Conservation (phyloP, 2,329 filamentous ascomycete genomes). For the Lasiodiplodia theobromae region DNA sequence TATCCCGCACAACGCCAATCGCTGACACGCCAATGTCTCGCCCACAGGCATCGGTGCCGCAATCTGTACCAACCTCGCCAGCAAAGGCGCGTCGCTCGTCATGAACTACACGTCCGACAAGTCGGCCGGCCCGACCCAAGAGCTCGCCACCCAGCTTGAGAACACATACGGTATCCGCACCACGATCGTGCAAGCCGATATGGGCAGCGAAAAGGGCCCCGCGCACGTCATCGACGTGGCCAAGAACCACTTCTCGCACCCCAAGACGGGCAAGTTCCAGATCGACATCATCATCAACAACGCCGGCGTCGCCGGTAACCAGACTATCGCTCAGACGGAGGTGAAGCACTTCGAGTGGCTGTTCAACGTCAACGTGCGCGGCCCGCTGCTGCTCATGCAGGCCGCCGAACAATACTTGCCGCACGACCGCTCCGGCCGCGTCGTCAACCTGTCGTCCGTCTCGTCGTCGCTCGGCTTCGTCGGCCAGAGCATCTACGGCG, state of each 20-base stretch:
- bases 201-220: constrained; percentile 68
- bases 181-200: constrained; percentile 73
- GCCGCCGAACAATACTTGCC: constrained; percentile 74
- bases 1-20: background rate
- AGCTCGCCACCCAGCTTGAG: constrained; percentile 64
- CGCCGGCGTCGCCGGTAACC: constrained; percentile 73
- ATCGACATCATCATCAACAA: constrained; percentile 91
- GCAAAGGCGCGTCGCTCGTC: constrained; percentile 72
- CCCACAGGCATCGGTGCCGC: constrained; percentile 73
- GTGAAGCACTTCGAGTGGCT: constrained; percentile 72
- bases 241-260: constrained; percentile 64
- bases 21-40: constrained; percentile 19
- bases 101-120: constrained; percentile 75
- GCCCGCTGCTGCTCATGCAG: constrained; percentile 79
- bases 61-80: constrained; percentile 73
- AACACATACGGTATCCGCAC: constrained; percentile 66
- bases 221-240: constrained; percentile 65
- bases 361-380: constrained; percentile 83
- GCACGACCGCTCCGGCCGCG: constrained; percentile 69
- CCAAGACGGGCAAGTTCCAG: constrained; percentile 64
- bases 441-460: constrained; percentile 60
- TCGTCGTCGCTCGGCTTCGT: constrained; percentile 54
- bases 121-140: constrained; percentile 59
- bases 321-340: constrained; percentile 67
- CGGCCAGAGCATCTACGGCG: constrained; percentile 68